Conservation (phyloP, 176 grass and related monocot genomes). For the Juncus inflexus region DNA sequence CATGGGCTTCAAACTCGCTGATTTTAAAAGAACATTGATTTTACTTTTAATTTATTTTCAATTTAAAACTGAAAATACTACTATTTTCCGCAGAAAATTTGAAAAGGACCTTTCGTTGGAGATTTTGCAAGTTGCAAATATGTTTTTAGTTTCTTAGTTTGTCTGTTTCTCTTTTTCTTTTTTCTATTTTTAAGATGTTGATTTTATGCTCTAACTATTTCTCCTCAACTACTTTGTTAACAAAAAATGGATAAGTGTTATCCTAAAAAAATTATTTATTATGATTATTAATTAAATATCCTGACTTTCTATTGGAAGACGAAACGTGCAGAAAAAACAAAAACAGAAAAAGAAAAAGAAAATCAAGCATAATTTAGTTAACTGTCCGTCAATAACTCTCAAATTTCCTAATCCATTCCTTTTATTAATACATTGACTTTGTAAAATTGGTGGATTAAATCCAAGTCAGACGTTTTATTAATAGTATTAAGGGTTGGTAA, state of each 20-base stretch:
- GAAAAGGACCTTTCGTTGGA: no score
- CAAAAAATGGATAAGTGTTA: neutral
- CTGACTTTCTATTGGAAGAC: conserved; percentile 1
- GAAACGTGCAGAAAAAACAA: conserved; percentile 18
- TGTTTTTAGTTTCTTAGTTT: no score
- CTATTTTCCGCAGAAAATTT: no score
- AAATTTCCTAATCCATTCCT: neutral
- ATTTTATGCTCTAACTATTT: neutral
- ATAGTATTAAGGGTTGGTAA: neutral
- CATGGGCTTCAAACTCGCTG: no score
- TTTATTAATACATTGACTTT: conserved; percentile 15
- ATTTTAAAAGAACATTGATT: no score
- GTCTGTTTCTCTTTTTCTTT: no score
- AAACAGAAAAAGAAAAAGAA: neutral
- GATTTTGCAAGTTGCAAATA: no score
- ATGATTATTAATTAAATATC: neutral
- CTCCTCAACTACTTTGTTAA: no score
- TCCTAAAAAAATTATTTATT: neutral
- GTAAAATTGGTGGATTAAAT: neutral
- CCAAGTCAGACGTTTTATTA: conserved; percentile 19
- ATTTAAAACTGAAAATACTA: no score
- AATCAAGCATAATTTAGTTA: neutral
- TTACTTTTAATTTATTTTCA: no score
- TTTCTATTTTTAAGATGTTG: neutral
- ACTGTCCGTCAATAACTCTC: neutral